Conservation (phyloP, 2,329 filamentous ascomycete species). For the Aphanocladium album region DNA sequence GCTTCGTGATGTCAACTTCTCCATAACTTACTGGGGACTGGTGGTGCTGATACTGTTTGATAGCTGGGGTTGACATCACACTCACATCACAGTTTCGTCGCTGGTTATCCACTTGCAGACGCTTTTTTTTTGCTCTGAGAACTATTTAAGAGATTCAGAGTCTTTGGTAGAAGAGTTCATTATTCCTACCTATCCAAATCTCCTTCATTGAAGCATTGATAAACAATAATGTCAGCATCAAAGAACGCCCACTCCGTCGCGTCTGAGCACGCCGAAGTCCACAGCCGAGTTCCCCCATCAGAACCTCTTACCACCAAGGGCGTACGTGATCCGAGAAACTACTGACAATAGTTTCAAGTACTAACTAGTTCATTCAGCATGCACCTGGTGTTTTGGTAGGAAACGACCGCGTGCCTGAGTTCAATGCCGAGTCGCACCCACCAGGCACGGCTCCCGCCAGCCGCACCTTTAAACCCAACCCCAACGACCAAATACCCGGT, state of each 20-base stretch:
- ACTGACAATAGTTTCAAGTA: not conserved
- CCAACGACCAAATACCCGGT: constrained; percentile 29
- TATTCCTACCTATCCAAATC: not conserved
- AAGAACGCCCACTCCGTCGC: constrained; percentile 48
- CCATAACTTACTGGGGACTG: not conserved
- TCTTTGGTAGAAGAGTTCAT: not conserved
- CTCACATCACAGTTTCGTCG: constrained; percentile 4
- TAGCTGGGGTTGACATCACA: not conserved
- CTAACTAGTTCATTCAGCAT: constrained; percentile 44
- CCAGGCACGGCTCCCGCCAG: constrained; percentile 57
- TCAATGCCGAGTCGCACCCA: constrained; percentile 55
- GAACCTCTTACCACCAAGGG: constrained; percentile 50
- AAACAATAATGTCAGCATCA: constrained; percentile 34
- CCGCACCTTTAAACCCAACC: constrained; percentile 35
- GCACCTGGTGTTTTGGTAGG: constrained; percentile 56
- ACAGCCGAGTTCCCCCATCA: constrained; percentile 42
- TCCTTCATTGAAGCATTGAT: not conserved
- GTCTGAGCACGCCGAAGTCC: constrained; percentile 50
- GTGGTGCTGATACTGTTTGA: not conserved
- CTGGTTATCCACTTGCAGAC: not conserved
- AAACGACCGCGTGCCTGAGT: constrained; percentile 57
- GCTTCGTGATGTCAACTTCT: not conserved
- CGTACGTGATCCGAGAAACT: constrained; percentile 44
- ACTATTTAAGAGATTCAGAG: not conserved
- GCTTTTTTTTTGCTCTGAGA: not conserved